A percentile compares a stretch with the other conserved stretches of the same genome.
phyloP scores from a whole-genome alignment of 1,284 basidiomycete species.

The Ustilago loliicola region DNA sequence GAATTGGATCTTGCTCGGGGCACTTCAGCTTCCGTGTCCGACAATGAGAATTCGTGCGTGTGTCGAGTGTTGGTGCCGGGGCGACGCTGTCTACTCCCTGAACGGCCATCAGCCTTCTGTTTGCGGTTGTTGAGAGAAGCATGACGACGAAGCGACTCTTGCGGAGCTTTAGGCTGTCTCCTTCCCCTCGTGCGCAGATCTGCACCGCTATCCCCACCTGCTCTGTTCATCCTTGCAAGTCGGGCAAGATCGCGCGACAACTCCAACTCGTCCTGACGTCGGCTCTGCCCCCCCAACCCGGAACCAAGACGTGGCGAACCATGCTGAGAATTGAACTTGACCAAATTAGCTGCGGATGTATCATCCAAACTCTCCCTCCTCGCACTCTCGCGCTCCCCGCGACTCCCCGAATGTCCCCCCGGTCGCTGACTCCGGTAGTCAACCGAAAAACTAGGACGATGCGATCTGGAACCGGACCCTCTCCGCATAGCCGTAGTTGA shows the following conservation, averaged over 20 bases:
- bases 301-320: slow-evolving; percentile 17
- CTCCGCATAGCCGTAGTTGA: slow-evolving; percentile 35
- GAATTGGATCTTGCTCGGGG: slow-evolving; percentile 37
- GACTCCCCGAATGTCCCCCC: slow-evolving; percentile 14
- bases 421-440: slow-evolving; percentile 30
- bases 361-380: slow-evolving; percentile 44
- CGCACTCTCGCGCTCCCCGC: slow-evolving; percentile 16
- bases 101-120: slow-evolving; percentile 1
- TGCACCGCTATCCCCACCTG: slow-evolving; percentile 1
- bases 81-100: background rate
- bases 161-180: slow-evolving; percentile 12
- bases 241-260: slow-evolving; percentile 46
- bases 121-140: slow-evolving; percentile 30
- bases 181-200: slow-evolving; percentile 16
- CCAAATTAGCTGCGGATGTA: slow-evolving; percentile 21
- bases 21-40: slow-evolving; percentile 58
- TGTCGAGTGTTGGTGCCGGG: slow-evolving; percentile 19
- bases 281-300: slow-evolving; percentile 16
- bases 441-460: slow-evolving; percentile 45
- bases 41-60: slow-evolving; percentile 50
- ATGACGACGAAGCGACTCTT: slow-evolving; percentile 32
- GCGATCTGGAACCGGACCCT: slow-evolving; percentile 36
- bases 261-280: slow-evolving; percentile 42
- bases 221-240: slow-evolving; percentile 46
- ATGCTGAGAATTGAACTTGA: slow-evolving; percentile 6